Base-by-base conservation (phyloP, 192 early-diverging fungal genomes). In the Dimargaris xerosporica region DNA sequence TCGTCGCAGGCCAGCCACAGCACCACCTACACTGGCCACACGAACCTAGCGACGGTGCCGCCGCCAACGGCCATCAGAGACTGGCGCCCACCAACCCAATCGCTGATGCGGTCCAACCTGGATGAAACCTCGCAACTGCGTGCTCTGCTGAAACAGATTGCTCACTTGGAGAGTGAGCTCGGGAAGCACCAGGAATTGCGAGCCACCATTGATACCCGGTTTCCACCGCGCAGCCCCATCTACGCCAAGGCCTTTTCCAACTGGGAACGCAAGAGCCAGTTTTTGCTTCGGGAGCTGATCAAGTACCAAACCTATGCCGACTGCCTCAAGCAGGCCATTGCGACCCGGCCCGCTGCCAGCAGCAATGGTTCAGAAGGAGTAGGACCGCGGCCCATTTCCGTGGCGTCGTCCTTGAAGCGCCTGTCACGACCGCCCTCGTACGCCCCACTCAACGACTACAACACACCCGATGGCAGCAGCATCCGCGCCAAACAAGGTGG, bases 261-360 rank as follows among this genome's bases (percentile, higher is more conserved):
- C 65, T 90, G 88, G 88, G 88, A 90, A 72, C 74, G 78, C 59
- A 83, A 83, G 68, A 85, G 85, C 13, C 82, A 85, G 64, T 82
- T 87, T 67, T 69, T 90, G 31, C 65, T 90, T 44, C 80, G 86
- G 69, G 88, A 90, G 72, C 85, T 88, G 66, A 83, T 90, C 71
- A 90, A 88, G 65, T 85, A 88, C 62, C 84, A 87, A 65, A 86
- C 83, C 64, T 90, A 90, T 60, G 80, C 81, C 12, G 85, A 90
- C 61, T 78, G 76, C 28, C 65, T 90, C 66, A 82, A 87, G 66
- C 81, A 81, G 31, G 79, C 81, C n/a, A 66, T 82, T 0, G 65
- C 69, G 64, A 71, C 56, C 17, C 56, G 41, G 16, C 56, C 56
- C 2, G 17, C 29, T 1, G 54, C 28, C 21, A 5, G 44, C 44